A percentile compares a stretch with the other conserved stretches of the same genome.
These are phyloP conservation scores for Microbotryum scabiosae DNA, from an alignment of 1,284 basidiomycete species.

Conservation along the genomic window DNA sequence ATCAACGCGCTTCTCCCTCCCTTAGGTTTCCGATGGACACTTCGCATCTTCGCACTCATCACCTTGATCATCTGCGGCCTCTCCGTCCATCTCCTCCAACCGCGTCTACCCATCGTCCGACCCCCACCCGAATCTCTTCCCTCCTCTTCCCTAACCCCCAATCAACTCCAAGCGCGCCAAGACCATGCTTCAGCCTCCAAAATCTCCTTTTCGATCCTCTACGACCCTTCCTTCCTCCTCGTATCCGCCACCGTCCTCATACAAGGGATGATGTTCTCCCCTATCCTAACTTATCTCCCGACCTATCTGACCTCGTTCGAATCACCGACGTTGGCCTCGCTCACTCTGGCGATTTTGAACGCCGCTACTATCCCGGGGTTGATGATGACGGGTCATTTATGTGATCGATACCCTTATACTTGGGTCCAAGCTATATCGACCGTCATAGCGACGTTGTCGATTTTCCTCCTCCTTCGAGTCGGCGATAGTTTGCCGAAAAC, in stretches of 20 bases:
- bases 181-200: not conserved
- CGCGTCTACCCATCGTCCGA: not conserved
- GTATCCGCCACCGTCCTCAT: constrained; percentile 4
- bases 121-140: not conserved
- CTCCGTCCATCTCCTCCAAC: constrained; percentile 1
- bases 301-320: constrained; percentile 16
- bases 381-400: constrained; percentile 20
- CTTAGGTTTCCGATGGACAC: constrained; percentile 32
- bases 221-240: not conserved
- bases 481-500: not conserved
- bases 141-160: no score
- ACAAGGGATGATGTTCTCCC: constrained; percentile 21
- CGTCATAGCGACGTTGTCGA: not conserved
- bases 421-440: not conserved
- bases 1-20: constrained; percentile 22
- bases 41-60: constrained; percentile 26
- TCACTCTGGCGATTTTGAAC: constrained; percentile 26
- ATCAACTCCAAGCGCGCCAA: no score
- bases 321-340: constrained; percentile 7
- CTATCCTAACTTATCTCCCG: constrained; percentile 18
- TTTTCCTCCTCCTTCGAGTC: not conserved
- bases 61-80: constrained; percentile 15
- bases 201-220: not conserved
- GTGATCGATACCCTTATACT: constrained; percentile 14
- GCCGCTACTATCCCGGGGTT: constrained; percentile 13